Evolutionary conservation across 2,329 filamentous ascomycete species (phyloP), one percentile per base, ranked within the genome.

Genomic region (Verticillium nonalfalfae): DNA sequence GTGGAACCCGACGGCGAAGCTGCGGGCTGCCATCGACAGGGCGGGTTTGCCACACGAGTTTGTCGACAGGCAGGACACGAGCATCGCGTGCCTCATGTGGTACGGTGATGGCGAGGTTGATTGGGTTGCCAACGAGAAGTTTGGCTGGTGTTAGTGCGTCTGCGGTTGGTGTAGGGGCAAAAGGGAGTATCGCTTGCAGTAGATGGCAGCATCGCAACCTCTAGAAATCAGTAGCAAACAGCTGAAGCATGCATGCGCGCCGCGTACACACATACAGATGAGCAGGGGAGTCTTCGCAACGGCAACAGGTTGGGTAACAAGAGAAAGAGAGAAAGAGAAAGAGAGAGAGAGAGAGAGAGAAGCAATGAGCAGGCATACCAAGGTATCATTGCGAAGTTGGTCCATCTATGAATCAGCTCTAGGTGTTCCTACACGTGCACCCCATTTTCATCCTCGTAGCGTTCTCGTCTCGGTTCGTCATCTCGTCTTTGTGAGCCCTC

Each of bases 101-200:
- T 89, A 90, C 68, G 87, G 85, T 2, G 73, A 78, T 1, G 83
- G 79, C 4, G 77, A 83, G 31, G 74, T 91, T 6, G 85, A 90
- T 58, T 94, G 90, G 90, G 75, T 91, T 58, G 84, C 80, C 13
- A 91, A 90, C 69, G 89, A 93, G 74, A 93, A 91, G 76, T 93
- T 85, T 75, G 89, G 80, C 1, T 94, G 90, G 90, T 91, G 88
- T 71, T 93, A 77, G 26, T n/a, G 14, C 15, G n/a, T 50, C 6
- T 26, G 26, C 26, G 2, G 26, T 26, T 26, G 26, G 54, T 18
- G 2, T 10, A 15, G 9, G 40, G n/a, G n/a, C n/a, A n/a, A 1
- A 26, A 26, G 3, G 26, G 26, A 18, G 18, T 7, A 50, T 18
- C 13, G 15, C 35, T 36, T 36, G 35, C 5, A n/a, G 38, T 40